Conservation (phyloP, 257 asterid genomes). For the Solanum chilense region DNA sequence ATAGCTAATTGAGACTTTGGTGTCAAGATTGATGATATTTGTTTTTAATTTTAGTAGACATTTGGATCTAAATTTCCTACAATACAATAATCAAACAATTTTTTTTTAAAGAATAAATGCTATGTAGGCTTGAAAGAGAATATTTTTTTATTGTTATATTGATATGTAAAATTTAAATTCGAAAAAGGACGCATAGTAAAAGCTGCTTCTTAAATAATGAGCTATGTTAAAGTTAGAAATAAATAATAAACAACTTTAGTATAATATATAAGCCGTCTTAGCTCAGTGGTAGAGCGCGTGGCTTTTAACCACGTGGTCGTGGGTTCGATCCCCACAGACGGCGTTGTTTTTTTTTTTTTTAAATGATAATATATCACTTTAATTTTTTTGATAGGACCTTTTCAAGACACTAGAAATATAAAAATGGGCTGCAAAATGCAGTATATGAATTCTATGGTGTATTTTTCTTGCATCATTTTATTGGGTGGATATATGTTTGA, state of each 20-base stretch:
- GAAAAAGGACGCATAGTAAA: not conserved
- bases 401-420: too few relatives aligned
- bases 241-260: accelerated
- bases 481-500: too few relatives aligned
- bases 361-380: too few relatives aligned
- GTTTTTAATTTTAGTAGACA: not conserved
- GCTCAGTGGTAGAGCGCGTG: conserved; percentile 99
- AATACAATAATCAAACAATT: not conserved
- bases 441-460: too few relatives aligned
- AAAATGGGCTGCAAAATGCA: too few relatives aligned
- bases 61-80: not conserved
- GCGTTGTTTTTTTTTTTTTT: not conserved
- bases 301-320: conserved; percentile 99
- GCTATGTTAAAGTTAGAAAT: not conserved
- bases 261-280: conserved; percentile 37
- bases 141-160: too few relatives aligned
- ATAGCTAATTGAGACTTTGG: not conserved
- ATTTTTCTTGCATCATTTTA: too few relatives aligned
- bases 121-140: too few relatives aligned
- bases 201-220: accelerated
- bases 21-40: not conserved
- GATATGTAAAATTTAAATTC: too few relatives aligned
- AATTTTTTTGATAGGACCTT: too few relatives aligned
- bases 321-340: conserved; percentile 31
- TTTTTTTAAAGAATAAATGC: too few relatives aligned